Percentiles rank a stretch among this genome's conserved stretches.
phyloP scores from a whole-genome alignment of 2,329 filamentous ascomycete genomes.

The Aspergillus sergii region DNA sequence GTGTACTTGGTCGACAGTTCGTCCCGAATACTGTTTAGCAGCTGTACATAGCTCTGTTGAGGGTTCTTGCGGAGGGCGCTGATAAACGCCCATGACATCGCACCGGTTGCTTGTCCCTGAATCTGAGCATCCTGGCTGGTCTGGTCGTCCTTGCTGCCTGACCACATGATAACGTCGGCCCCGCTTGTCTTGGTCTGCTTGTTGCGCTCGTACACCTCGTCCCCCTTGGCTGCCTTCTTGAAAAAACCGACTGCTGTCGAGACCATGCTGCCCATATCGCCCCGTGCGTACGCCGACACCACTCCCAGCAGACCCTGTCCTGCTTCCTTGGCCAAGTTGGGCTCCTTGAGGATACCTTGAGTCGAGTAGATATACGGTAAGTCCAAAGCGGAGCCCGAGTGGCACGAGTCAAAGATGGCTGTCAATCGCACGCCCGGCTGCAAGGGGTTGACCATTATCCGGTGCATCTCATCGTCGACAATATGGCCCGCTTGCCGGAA shows the following conservation, averaged over 20 bases:
- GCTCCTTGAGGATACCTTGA: slow-evolving; percentile 69
- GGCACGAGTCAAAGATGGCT: slow-evolving; percentile 70
- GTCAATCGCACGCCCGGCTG: slow-evolving; percentile 78
- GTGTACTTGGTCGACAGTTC: slow-evolving; percentile 83
- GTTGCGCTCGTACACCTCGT: slow-evolving; percentile 77
- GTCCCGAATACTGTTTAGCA: slow-evolving; percentile 93
- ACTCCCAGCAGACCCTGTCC: slow-evolving; percentile 66
- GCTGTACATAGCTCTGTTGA: slow-evolving; percentile 92
- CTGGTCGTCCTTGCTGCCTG: slow-evolving; percentile 92
- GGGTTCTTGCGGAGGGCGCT: slow-evolving; percentile 87
- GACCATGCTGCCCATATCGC: slow-evolving; percentile 81
- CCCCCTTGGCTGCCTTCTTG: slow-evolving; percentile 82
- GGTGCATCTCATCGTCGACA: slow-evolving; percentile 77
- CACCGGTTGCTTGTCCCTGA: slow-evolving; percentile 83
- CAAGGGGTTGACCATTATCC: slow-evolving; percentile 74
- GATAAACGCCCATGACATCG: slow-evolving; percentile 99
- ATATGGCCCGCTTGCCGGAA: slow-evolving; percentile 71
- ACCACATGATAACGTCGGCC: slow-evolving; percentile 98
- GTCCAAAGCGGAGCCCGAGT: slow-evolving; percentile 68
- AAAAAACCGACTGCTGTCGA: slow-evolving; percentile 79
- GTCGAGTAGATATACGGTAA: slow-evolving; percentile 70
- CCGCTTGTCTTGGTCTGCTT: slow-evolving; percentile 88
- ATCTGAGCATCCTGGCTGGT: slow-evolving; percentile 94
- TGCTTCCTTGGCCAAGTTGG: slow-evolving; percentile 68
- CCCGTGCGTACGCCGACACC: slow-evolving; percentile 76